Evolutionary conservation across 2,329 filamentous ascomycete species (phyloP), one percentile per base, ranked within the genome.

Genomic region (Neoarthrinium moseri): DNA sequence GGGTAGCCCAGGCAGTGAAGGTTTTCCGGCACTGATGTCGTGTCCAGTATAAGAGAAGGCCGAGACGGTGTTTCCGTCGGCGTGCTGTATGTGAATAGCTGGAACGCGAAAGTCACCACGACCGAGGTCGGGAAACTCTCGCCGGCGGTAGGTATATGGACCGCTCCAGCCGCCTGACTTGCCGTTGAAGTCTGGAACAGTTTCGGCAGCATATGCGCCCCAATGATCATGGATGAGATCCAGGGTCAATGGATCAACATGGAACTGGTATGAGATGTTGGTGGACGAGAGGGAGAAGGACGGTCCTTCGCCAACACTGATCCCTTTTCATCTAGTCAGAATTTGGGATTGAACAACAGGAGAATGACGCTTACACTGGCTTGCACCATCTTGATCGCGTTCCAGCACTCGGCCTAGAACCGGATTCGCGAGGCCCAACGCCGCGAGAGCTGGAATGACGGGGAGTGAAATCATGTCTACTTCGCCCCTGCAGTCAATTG

Each of bases 61-160:
- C 6, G 75, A 78, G 12, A 86, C 73, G 0, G 80, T 83, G 48
- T 80, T 73, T 23, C 81, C 82, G 13, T 72, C 72, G 2, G 74
- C 65, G 54, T 86, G 81, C 43, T 72, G 70, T 53, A 86, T 80
- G 29, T 78, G 75, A 11, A 86, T 71, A 0, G 83, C 82, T 0
- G 83, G 83, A 3, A 75, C 65, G 4, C 83, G 74, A 51, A 83
- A 81, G 56, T 86, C 83, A 13, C 81, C 81, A 6, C 81, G 73
- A 1, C 83, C 82, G 4, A 81, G 66, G 48, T 86, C 82, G 2
- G 83, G 83, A 44, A 83, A 84, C 56, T 86, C 83, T 22, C 83
- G 75, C 13, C 78, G 73, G 13, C 74, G 58, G 33, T 77, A 79
- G 10, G 73, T 74, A 27, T 73, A 61, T 39, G 69, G 57, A 24